A percentile compares a stretch with the other conserved stretches of the same genome.
phyloP scores from a whole-genome alignment of 306 rosid species.

The Vicia sativa region DNA sequence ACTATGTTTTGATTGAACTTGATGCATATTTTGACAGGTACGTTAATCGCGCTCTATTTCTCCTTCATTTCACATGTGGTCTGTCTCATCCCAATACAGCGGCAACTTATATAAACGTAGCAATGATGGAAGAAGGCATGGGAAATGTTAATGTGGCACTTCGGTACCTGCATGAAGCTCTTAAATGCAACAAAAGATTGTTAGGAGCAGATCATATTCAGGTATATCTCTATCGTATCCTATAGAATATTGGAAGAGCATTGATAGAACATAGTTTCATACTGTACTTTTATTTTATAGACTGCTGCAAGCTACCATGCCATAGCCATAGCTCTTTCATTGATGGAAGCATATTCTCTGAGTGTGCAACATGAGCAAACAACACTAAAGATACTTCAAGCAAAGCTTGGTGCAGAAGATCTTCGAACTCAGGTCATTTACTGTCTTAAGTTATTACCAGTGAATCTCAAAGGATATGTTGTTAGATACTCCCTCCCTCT shows the following conservation, averaged over 20 bases:
- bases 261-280: constrained; percentile 25
- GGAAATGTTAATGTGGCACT: constrained; percentile 97
- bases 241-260: not conserved
- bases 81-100: constrained; percentile 97
- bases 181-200: constrained; percentile 91
- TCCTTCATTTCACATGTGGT: constrained; percentile 95
- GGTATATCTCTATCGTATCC: constrained; percentile 47
- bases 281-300: constrained; percentile 45
- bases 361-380: constrained; percentile 99
- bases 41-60: constrained; percentile 92
- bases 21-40: constrained; percentile 55
- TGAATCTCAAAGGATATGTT: not conserved
- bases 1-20: constrained; percentile 39
- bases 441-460: constrained; percentile 8
- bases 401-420: constrained; percentile 86
- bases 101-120: constrained; percentile 94
- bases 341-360: constrained; percentile 95
- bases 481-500: not conserved
- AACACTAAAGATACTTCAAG: constrained; percentile 85
- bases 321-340: constrained; percentile 95
- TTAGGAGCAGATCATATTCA: constrained; percentile 96
- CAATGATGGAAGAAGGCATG: constrained; percentile 99
- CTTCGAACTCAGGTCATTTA: constrained; percentile 89
- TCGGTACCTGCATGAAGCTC: constrained; percentile 96
- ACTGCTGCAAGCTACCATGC: constrained; percentile 99